Conservation (phyloP, 2,329 filamentous ascomycete genomes). For the Aspergillus sclerotialis region DNA sequence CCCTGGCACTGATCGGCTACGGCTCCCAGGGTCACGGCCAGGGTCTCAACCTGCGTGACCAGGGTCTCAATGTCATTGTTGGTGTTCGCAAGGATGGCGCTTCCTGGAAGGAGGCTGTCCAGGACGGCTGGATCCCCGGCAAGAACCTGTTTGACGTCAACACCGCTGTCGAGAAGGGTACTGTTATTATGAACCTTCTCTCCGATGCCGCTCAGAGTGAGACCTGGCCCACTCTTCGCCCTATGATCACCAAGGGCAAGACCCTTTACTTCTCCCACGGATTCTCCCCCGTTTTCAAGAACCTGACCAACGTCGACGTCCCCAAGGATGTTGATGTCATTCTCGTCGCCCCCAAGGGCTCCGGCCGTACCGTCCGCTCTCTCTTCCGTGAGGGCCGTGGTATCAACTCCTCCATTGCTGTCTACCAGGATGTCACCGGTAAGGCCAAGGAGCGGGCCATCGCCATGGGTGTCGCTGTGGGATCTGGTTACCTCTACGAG, state of each 20-base stretch:
- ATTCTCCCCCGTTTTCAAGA: conserved; percentile 99
- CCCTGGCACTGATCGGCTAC: conserved; percentile 97
- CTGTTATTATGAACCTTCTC: conserved; percentile 98
- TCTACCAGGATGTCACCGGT: conserved; percentile 97
- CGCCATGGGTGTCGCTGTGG: conserved; percentile 93
- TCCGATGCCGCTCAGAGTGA: conserved; percentile 95
- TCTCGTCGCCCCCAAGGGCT: conserved; percentile 98
- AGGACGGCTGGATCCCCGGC: conserved; percentile 96
- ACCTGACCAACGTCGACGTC: conserved; percentile 97
- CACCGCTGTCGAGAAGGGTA: conserved; percentile 87
- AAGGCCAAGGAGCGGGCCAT: conserved; percentile 97
- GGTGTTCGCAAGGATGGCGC: conserved; percentile 97
- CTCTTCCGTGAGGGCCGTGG: conserved; percentile 99
- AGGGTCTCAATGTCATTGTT: conserved; percentile 97
- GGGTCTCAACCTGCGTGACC: conserved; percentile 99
- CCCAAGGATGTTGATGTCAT: conserved; percentile 96
- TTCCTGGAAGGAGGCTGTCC: conserved; percentile 94
- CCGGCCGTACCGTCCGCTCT: conserved; percentile 94
- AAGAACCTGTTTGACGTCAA: conserved; percentile 99
- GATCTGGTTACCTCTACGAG: conserved; percentile 98
- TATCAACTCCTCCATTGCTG: conserved; percentile 98
- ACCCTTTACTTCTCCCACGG: conserved; percentile 99
- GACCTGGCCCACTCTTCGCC: conserved; percentile 98
- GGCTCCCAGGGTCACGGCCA: conserved; percentile 97
- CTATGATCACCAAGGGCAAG: conserved; percentile 98